Evolutionary conservation across 768 basidiomycete genomes (phyloP).

Genomic region (Lanmaoa pseudosensibilis): DNA sequence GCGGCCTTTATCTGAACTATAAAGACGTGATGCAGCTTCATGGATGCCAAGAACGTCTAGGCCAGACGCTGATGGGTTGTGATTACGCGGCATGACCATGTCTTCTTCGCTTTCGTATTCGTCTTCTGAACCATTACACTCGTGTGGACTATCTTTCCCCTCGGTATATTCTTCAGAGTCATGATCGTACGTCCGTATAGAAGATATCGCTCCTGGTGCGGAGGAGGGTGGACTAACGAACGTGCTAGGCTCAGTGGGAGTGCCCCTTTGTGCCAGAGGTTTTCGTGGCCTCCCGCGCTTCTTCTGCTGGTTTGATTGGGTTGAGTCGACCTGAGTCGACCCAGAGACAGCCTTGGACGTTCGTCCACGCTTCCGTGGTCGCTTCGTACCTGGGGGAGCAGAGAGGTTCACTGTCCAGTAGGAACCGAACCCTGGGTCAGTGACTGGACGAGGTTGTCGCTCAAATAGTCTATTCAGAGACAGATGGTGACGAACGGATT

Average conservation of each 20-base stretch:
- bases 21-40: conserved; percentile 42
- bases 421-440: conserved; percentile 84
- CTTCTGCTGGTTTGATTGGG: conserved; percentile 28
- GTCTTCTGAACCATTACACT: conserved; percentile 49
- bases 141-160: conserved; percentile 37
- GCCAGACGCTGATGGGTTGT: conserved; percentile 40
- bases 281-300: conserved; percentile 45
- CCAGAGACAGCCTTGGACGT: conserved; percentile 45
- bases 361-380: conserved; percentile 77
- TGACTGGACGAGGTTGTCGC: conserved; percentile 76
- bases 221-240: conserved; percentile 16
- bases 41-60: conserved; percentile 38
- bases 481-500: conserved; percentile 85
- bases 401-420: conserved; percentile 88
- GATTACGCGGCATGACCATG: conserved; percentile 45
- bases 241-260: conserved; percentile 14
- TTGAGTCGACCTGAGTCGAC: conserved; percentile 10
- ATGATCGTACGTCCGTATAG: conserved; percentile 29
- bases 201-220: conserved; percentile 27
- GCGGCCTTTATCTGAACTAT: conserved; percentile 36
- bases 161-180: conserved; percentile 43
- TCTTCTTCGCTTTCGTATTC: conserved; percentile 71
- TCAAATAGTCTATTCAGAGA: conserved; percentile 83
- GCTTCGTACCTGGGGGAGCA: conserved; percentile 84
- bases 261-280: conserved; percentile 13